Evolutionary conservation across 371 early-diverging fungal species (phyloP).

Genomic region (Quaeritorhiza haematococci): DNA sequence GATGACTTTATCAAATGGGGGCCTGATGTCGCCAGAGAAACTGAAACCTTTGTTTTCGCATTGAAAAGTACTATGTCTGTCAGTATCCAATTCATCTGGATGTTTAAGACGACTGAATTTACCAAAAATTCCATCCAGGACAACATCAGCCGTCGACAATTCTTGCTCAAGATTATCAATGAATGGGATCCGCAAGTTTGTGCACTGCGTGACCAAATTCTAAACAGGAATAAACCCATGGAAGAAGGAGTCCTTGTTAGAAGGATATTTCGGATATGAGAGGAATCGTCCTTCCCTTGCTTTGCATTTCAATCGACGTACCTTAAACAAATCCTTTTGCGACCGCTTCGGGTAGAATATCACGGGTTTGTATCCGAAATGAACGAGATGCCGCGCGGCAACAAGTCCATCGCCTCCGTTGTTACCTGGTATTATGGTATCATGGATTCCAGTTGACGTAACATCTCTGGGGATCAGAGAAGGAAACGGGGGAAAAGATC

Average conservation of each 20-base stretch:
- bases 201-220: constrained; percentile 65
- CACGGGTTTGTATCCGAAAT: constrained; percentile 77
- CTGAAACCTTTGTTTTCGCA: constrained; percentile 62
- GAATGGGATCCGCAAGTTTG: constrained; percentile 61
- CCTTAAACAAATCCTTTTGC: constrained; percentile 61
- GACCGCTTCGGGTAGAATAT: constrained; percentile 76
- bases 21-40: constrained; percentile 72
- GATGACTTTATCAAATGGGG: constrained; percentile 72
- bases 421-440: constrained; percentile 68
- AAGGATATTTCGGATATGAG: neutral
- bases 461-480: neutral
- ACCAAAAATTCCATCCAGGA: constrained; percentile 89
- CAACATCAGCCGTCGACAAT: constrained; percentile 48
- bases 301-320: constrained; percentile 14
- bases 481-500: neutral
- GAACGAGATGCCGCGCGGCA: constrained; percentile 80
- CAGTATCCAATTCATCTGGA: neutral
- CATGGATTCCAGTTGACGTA: neutral
- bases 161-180: constrained; percentile 37
- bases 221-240: constrained; percentile 16
- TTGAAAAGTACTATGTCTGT: neutral
- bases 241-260: neutral
- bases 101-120: neutral
- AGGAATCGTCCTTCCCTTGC: neutral
- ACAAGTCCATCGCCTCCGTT: constrained; percentile 97